Conservation (phyloP, 1,284 basidiomycete species). For the Tylopilus sp. region DNA sequence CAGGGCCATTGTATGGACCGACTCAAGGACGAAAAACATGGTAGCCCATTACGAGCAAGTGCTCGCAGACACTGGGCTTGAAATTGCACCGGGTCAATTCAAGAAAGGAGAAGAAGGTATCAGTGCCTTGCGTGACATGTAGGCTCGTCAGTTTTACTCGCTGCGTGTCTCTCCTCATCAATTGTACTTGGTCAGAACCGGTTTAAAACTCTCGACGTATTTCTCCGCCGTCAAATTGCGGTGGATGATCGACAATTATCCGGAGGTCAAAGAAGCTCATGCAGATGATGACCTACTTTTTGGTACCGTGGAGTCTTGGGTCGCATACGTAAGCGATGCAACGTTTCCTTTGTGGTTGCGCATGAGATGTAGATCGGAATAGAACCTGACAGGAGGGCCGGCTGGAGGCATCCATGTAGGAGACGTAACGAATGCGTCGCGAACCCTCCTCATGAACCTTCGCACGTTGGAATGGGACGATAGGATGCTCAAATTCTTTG, state of each 20-base stretch:
- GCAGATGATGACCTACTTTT: slow-evolving; percentile 84
- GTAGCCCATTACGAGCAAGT: slow-evolving; percentile 82
- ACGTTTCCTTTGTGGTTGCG: slow-evolving; percentile 17
- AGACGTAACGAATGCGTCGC: slow-evolving; percentile 96
- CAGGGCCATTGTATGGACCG: slow-evolving; percentile 95
- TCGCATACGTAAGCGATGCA: slow-evolving; percentile 76
- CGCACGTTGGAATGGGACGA: slow-evolving; percentile 84
- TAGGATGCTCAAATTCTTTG: slow-evolving; percentile 87
- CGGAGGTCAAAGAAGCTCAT: slow-evolving; percentile 82
- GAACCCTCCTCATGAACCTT: slow-evolving; percentile 91
- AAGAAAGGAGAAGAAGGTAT: slow-evolving; percentile 75
- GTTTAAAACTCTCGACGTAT: slow-evolving; percentile 93
- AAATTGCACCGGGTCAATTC: slow-evolving; percentile 69
- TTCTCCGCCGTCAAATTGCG: slow-evolving; percentile 95
- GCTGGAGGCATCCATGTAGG: slow-evolving; percentile 80
- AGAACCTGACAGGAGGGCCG: slow-evolving; percentile 86
- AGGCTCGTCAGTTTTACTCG: slow-evolving; percentile 33
- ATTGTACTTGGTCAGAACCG: slow-evolving; percentile 63
- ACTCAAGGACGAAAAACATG: slow-evolving; percentile 85
- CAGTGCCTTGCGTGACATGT: slow-evolving; percentile 74
- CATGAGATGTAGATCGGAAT: slow-evolving; percentile 14
- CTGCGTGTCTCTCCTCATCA: not conserved
- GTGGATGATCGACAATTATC: slow-evolving; percentile 94
- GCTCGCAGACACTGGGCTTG: slow-evolving; percentile 76
- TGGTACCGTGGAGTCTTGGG: slow-evolving; percentile 96